Percentiles rank a stretch among this genome's conserved stretches.
Conservation (phyloP, 768 basidiomycete genomes). For the Agrocybe chaxingu region DNA sequence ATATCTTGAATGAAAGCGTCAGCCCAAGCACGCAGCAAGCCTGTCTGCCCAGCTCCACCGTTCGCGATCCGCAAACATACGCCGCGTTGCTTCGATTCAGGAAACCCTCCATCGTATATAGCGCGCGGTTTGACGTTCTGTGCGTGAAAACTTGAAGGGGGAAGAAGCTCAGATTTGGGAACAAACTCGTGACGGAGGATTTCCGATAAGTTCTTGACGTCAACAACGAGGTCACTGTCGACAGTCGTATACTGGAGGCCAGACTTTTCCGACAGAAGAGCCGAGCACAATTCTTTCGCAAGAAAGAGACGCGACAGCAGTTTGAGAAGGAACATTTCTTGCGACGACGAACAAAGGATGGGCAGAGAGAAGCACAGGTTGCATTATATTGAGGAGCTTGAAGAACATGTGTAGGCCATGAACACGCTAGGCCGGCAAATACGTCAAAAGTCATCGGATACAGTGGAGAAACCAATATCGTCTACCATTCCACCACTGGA, state of each 20-base stretch:
- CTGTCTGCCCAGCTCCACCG: slow-evolving; percentile 50
- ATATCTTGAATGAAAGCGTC: slow-evolving; percentile 40
- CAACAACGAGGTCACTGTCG: not conserved
- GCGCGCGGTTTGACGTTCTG: slow-evolving; percentile 14
- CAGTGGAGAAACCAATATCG: too few species aligned
- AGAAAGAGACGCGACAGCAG: slow-evolving; percentile 8
- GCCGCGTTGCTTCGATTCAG: slow-evolving; percentile 20
- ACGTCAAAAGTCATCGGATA: too few species aligned
- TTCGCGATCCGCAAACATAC: slow-evolving; percentile 45
- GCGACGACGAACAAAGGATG: not conserved
- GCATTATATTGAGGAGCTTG: not conserved
- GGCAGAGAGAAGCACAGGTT: not conserved
- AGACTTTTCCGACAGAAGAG: too few species aligned
- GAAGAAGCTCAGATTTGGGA: too few species aligned
- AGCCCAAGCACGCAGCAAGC: slow-evolving; percentile 45
- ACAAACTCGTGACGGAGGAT: not conserved
- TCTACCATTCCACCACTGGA: too few species aligned
- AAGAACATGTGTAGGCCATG: too few species aligned
- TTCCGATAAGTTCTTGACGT: not conserved
- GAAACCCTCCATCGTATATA: slow-evolving; percentile 40
- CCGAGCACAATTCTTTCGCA: not conserved
- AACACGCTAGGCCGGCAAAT: too few species aligned
- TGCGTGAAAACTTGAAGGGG: not conserved
- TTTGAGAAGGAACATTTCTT: slow-evolving; percentile 7
- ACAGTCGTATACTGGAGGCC: not conserved